phyloP scores from a whole-genome alignment of 495 filamentous ascomycete genomes.

The Penicillium silybi region DNA sequence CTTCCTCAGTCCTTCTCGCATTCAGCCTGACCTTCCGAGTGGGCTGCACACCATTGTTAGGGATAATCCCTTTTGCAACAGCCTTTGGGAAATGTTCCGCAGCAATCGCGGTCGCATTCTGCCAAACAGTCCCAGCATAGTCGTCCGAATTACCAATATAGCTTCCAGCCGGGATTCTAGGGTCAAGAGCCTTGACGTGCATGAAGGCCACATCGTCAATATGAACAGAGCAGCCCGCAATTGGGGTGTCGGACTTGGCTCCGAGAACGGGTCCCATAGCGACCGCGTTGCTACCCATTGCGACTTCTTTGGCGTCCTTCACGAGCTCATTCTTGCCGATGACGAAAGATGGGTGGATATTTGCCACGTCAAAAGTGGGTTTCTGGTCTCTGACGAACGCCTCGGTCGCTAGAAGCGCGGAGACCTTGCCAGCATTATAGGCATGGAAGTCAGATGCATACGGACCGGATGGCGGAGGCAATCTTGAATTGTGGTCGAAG shows the following conservation, averaged over 20 bases:
- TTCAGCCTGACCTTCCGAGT: background rate
- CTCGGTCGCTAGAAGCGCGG: background rate
- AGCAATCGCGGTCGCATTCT: background rate
- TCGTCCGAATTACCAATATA: background rate
- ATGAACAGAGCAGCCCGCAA: background rate
- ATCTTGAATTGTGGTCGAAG: background rate
- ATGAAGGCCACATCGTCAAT: slow-evolving; percentile 1
- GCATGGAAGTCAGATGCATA: slow-evolving; percentile 1
- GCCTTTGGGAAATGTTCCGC: background rate
- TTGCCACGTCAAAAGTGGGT: background rate
- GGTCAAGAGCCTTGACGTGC: slow-evolving; percentile 1
- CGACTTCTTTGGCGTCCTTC: background rate
- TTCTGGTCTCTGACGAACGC: background rate
- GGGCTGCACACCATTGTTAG: background rate
- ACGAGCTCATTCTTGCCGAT: background rate
- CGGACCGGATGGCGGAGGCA: background rate
- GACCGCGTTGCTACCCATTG: background rate
- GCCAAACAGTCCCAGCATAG: background rate
- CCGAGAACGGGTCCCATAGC: background rate
- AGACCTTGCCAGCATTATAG: background rate
- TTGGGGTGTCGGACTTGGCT: background rate
- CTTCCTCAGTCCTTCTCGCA: background rate
- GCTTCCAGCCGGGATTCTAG: background rate
- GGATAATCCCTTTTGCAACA: background rate
- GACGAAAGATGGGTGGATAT: background rate